phyloP scores from a whole-genome alignment of 495 filamentous ascomycete species.

The Neurospora sp. region DNA sequence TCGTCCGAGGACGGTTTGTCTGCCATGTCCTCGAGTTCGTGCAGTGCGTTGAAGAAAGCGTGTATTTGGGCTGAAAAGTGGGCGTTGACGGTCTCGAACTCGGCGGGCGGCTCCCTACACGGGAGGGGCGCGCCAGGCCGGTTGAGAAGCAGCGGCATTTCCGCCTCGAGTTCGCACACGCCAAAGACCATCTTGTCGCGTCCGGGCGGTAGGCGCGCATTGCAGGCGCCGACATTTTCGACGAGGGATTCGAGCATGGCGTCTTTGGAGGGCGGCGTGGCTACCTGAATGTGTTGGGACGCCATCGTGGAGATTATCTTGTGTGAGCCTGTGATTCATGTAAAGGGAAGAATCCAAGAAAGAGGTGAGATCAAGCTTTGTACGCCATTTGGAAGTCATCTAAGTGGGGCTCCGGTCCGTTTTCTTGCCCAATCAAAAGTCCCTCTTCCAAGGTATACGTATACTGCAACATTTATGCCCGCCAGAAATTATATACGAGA shows the following conservation, averaged over 20 bases:
- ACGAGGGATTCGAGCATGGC: neutral
- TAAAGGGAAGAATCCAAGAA: neutral
- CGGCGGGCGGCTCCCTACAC: conserved; percentile 15
- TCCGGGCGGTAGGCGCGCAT: neutral
- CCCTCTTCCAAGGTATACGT: no score
- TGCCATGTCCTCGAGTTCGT: conserved; percentile 10
- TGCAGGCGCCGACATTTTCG: neutral
- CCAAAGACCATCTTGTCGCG: neutral
- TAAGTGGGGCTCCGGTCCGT: no score
- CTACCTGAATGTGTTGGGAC: neutral
- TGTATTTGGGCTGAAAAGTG: conserved; percentile 21
- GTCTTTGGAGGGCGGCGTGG: neutral
- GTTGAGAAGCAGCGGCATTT: conserved; percentile 20
- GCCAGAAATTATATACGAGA: no score
- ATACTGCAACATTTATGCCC: no score
- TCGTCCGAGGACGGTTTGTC: neutral
- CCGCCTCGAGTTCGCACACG: neutral
- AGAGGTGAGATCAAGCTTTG: neutral
- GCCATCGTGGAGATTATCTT: neutral
- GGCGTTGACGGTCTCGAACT: conserved; percentile 15
- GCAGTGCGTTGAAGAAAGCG: conserved; percentile 15
- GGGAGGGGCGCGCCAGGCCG: conserved; percentile 9
- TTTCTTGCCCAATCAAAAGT: no score
- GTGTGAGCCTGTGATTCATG: neutral
- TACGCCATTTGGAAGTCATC: no score